Evolutionary conservation across 169 alveolate genomes (phyloP), one percentile per base, ranked within the genome.

Genomic region (Plasmodium falciparum): DNA sequence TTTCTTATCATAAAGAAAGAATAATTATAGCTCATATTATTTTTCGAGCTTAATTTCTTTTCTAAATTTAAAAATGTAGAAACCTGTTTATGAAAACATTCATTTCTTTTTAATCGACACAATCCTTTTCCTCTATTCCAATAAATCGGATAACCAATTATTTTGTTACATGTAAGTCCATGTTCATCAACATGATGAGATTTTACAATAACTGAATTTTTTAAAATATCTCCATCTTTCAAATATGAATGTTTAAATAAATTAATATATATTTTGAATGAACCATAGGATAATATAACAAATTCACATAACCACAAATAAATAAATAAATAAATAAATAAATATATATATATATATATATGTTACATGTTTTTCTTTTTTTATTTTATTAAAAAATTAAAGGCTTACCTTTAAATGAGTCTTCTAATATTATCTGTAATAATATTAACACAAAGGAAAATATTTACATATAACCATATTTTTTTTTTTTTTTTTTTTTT

Each of bases 111-210:
- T 9, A 49, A 17, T 58, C 26, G 24, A 52, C 89, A 78, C 24
- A 78, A 66, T 9, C 73, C 89, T n/a, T 24, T 78, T 66, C 39
- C 29, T 50, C 22, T 56, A 7, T 66, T 26, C 89, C 89, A 78
- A 20, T 50, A 43, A 3, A 2, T 11, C n/a, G 89, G 89, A 45
- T 78, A 78, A 8, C 24, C 45, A 12, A 56, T 65, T 54, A 78
- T 8, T 45, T 63, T 78, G 8, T 78, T 78, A 15, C 89, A 78
- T 24, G 12, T 43, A 12, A 12, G 13, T 33, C 89, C 89, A 22
- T 78, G 49, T 45, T 65, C 89, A 71, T 66, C 61, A 15, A 78
- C 69, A 43, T 78, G 15, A 17, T 65, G 50, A 13, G 80, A 26
- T 7, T 45, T 45, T 15, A 78, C 70, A 58, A 78, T 15, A 9